These are phyloP conservation scores for Phylloporus arenicola DNA, from an alignment of 768 basidiomycete genomes.

Conservation along the genomic window DNA sequence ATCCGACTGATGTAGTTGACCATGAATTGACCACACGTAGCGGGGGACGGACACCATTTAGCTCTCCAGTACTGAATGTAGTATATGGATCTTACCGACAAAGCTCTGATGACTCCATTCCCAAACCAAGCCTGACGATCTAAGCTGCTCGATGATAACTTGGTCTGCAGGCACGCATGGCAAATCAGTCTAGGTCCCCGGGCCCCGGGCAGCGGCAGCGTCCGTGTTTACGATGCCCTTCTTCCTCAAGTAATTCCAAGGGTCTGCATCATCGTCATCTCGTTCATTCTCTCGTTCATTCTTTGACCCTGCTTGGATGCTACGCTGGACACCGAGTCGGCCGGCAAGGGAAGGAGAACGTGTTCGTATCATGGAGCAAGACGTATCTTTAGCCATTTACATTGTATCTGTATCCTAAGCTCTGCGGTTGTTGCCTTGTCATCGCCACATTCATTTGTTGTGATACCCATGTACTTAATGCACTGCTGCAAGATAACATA, in stretches of 20 bases:
- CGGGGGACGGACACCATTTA: too few relatives aligned
- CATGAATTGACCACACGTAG: too few relatives aligned
- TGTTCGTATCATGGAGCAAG: too few relatives aligned
- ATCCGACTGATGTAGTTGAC: too few relatives aligned
- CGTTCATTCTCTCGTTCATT: not conserved
- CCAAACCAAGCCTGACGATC: too few relatives aligned
- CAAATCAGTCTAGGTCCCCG: too few relatives aligned
- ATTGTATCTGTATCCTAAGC: not conserved
- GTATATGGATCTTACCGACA: too few relatives aligned
- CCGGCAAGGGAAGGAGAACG: not conserved
- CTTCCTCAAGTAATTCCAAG: not conserved
- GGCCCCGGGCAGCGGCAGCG: not conserved
- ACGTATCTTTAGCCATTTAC: not conserved
- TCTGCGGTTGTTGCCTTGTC: not conserved
- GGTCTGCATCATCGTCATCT: not conserved
- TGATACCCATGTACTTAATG: not conserved
- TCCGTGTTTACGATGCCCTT: not conserved
- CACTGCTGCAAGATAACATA: not conserved
- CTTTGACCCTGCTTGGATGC: not conserved
- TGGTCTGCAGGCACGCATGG: too few relatives aligned
- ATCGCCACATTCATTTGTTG: not conserved
- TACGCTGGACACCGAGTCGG: not conserved
- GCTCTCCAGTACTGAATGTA: too few relatives aligned
- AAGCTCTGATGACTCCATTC: too few relatives aligned
- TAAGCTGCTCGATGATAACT: too few relatives aligned